Evolutionary conservation across 768 basidiomycete genomes (phyloP), one percentile per base, ranked within the genome.

Genomic region (Floccularia luteovirens): DNA sequence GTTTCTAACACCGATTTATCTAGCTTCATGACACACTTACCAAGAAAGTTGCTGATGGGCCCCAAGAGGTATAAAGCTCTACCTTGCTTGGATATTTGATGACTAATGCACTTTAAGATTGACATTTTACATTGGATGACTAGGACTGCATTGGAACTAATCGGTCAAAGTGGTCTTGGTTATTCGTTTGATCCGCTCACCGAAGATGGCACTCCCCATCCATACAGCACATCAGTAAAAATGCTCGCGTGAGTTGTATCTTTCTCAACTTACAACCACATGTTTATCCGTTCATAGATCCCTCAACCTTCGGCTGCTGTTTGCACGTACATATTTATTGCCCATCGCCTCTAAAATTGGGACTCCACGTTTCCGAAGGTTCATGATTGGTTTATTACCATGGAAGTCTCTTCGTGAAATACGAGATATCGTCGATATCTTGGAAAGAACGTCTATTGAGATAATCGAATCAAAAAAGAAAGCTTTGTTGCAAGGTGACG

Each of bases 81-180:
- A n/a, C n/a, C n/a, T n/a, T 32, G 13, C 5, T 10, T 31, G 13
- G 24, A 1, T 11, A 17, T 28, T 12, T 35, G 30, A 27, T 16
- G 27, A 17, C 23, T 4, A 11, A 16, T 32, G 21, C 5, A 10
- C 17, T 36, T 8, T 38, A 36, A 65, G 60, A 45, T 68, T 28
- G 63, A 68, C 38, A 25, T 62, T 6, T 34, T 54, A 8, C 39
- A 51, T 10, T 68, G 66, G 64, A 58, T 60, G 51, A 48, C 64
- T 14, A 61, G 72, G 6, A 58, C 63, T 14, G 69, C 72, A 14
- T 57, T 74, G 8, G 72, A 75, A 43, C 53, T 74, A 31, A 63
- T 75, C 31, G 71, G 69, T 3, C 70, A 68, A 53, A 64, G 64
- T 13, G 70, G 73, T 3, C 56, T 75, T 21, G 68, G 67, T 5